Conservation (phyloP, 176 grass and related monocot genomes). For the Oryza officinalis region DNA sequence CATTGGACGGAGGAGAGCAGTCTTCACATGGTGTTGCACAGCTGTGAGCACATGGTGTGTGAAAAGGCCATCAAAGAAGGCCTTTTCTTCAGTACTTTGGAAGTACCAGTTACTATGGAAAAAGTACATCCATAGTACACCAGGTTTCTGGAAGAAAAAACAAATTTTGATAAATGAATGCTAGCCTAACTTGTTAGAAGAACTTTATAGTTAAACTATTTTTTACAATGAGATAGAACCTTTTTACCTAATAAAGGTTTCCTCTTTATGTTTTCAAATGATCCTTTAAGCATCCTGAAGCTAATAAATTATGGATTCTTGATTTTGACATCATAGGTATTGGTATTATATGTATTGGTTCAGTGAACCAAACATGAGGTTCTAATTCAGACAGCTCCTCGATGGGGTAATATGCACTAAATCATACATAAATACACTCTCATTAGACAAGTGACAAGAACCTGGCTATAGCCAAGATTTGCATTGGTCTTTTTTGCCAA, state of each 20-base stretch:
- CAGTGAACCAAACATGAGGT: constrained; percentile 32
- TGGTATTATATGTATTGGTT: constrained; percentile 3
- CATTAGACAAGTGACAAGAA: constrained; percentile 17
- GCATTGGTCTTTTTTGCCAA: constrained; percentile 21
- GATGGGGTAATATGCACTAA: constrained; percentile 8
- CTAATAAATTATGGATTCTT: constrained; percentile 33
- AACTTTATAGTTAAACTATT: neutral
- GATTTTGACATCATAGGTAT: constrained; percentile 15
- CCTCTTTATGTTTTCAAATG: constrained; percentile 7
- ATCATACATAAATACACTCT: neutral
- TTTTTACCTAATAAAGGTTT: constrained; percentile 50
- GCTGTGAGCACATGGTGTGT: constrained; percentile 2
- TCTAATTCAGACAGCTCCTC: constrained; percentile 31
- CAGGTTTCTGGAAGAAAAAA: constrained; percentile 35
- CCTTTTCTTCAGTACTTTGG: constrained; percentile 11
- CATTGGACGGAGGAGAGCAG: constrained; percentile 44
- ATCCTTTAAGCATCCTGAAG: constrained; percentile 34
- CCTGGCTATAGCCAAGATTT: constrained; percentile 25
- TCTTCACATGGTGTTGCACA: constrained; percentile 39
- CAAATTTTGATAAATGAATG: constrained; percentile 14
- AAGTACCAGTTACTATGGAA: constrained; percentile 15
- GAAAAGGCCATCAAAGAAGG: neutral
- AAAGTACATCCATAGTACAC: neutral
- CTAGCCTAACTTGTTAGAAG: neutral
- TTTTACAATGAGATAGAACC: constrained; percentile 21